phyloP scores from a whole-genome alignment of 2,329 filamentous ascomycete species.

The Colletotrichum coccodes region DNA sequence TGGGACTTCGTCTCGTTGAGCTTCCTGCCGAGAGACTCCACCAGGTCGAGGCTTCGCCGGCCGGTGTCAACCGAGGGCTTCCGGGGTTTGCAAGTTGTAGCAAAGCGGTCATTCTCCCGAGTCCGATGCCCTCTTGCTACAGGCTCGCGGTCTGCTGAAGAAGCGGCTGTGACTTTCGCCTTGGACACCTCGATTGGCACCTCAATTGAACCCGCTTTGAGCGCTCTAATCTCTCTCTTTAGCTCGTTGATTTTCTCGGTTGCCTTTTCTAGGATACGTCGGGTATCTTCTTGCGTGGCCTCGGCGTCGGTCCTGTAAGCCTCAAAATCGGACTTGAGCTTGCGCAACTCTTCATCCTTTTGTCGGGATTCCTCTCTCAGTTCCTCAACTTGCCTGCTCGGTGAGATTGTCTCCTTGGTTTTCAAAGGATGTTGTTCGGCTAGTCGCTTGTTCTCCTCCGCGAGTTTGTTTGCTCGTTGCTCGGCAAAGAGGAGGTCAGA shows the following conservation, averaged over 20 bases:
- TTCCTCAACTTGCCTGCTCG: constrained; percentile 31
- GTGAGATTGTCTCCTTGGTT: background rate
- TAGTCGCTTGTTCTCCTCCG: constrained; percentile 47
- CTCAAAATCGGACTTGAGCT: constrained; percentile 63
- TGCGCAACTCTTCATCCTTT: constrained; percentile 61
- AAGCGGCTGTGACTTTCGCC: constrained; percentile 3
- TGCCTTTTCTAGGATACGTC: constrained; percentile 64
- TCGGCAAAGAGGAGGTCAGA: constrained; percentile 60
- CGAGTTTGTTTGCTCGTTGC: constrained; percentile 50
- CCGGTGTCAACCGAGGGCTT: constrained; percentile 1
- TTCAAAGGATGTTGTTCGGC: constrained; percentile 32
- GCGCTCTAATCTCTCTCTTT: constrained; percentile 60
- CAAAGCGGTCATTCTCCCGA: constrained; percentile 8
- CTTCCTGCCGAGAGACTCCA: constrained; percentile 32
- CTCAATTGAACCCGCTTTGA: constrained; percentile 47
- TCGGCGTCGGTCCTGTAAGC: constrained; percentile 64
- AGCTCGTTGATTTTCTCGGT: constrained; percentile 67
- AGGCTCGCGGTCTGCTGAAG: constrained; percentile 11
- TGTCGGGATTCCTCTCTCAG: constrained; percentile 52
- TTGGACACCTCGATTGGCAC: constrained; percentile 16
- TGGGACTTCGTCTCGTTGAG: constrained; percentile 37
- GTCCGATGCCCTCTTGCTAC: background rate
- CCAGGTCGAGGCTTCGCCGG: constrained; percentile 41
- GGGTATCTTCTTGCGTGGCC: constrained; percentile 63
- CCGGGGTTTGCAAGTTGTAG: constrained; percentile 27